Percentiles rank a stretch among this genome's conserved stretches.
These are phyloP conservation scores for Uronychia setigera DNA, from an alignment of 73 alveolate genomes.

Conservation along the genomic window DNA sequence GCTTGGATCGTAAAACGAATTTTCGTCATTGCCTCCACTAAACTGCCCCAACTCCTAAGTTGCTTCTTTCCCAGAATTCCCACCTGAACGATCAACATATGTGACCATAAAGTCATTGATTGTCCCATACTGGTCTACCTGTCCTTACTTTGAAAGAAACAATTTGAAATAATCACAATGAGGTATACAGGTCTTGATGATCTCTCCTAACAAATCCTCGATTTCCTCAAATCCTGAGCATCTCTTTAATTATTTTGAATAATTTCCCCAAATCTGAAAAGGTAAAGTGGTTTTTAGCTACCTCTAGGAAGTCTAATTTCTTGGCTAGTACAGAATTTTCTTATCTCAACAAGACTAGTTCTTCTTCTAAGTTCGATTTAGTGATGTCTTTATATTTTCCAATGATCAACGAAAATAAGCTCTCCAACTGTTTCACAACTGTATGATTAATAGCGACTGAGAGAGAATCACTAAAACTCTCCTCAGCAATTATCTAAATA, in stretches of 20 bases:
- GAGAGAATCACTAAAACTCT: neutral
- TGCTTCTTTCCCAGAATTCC: too few relatives aligned
- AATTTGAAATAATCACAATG: neutral
- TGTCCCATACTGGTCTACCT: neutral
- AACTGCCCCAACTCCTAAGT: too few relatives aligned
- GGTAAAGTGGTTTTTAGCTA: neutral
- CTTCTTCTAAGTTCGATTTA: neutral
- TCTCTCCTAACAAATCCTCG: neutral
- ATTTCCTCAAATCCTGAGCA: neutral
- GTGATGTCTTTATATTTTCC: neutral
- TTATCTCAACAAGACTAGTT: neutral
- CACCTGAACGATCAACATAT: too few relatives aligned
- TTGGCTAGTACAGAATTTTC: neutral
- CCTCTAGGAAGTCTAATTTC: neutral
- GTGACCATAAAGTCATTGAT: too few relatives aligned
- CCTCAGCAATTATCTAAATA: neutral
- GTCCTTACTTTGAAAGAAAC: neutral
- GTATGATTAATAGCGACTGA: neutral
- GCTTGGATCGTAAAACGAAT: neutral
- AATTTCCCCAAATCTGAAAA: neutral
- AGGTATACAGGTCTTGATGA: neutral
- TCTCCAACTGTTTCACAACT: neutral
- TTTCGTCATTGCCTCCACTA: too few relatives aligned
- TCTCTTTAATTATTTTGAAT: neutral
- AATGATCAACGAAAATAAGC: neutral